These are phyloP conservation scores for Hansenula anomala DNA, from an alignment of 1,139 yeast species.

Conservation along the genomic window DNA sequence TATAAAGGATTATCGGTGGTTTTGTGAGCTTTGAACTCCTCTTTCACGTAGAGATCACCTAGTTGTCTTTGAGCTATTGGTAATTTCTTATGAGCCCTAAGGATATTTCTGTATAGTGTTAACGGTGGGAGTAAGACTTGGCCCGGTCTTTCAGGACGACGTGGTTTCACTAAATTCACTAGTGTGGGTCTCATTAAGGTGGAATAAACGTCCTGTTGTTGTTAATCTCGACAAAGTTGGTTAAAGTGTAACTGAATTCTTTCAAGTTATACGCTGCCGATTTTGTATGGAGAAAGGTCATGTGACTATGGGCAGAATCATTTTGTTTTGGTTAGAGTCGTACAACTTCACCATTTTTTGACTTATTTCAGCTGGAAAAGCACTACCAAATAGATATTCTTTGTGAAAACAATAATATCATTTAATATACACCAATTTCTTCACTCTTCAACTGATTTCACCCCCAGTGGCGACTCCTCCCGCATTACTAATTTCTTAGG, in stretches of 20 bases:
- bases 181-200: slow-evolving; percentile 49
- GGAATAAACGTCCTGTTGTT: not conserved
- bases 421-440: no score
- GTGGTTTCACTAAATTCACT: slow-evolving; percentile 43
- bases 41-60: slow-evolving; percentile 87
- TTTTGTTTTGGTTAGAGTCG: no score
- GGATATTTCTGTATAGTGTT: slow-evolving; percentile 64
- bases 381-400: not conserved
- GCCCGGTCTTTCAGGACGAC: slow-evolving; percentile 51
- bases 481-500: no score
- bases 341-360: no score
- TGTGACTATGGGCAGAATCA: not conserved
- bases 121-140: slow-evolving; percentile 79
- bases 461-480: no score
- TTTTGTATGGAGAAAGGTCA: not conserved
- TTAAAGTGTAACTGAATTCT: no score
- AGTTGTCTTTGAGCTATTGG: slow-evolving; percentile 68
- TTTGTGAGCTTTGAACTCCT: slow-evolving; percentile 87
- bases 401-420: no score
- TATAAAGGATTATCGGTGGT: slow-evolving; percentile 83
- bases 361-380: not conserved
- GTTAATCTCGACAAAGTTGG: no score
- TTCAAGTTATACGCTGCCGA: not conserved
- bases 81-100: slow-evolving; percentile 70
- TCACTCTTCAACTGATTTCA: no score